Evolutionary conservation across 371 early-diverging fungal genomes (phyloP), one percentile per base, ranked within the genome.

Genomic region (Rhizopus microsporus): DNA sequence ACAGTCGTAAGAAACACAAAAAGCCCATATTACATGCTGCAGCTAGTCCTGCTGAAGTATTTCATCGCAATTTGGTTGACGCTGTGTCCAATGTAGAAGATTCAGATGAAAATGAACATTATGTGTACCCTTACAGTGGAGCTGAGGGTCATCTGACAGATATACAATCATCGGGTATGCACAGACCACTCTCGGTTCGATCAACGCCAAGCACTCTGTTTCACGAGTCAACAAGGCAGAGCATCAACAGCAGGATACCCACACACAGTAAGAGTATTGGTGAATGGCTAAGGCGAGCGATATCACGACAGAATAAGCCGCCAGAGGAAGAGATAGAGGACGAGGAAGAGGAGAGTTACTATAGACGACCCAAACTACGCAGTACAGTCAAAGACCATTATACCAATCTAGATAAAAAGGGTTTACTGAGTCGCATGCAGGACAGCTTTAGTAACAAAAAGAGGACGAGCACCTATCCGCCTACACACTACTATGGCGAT

Each of bases 51-150:
- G 60, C 79, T 7, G 75, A 75, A 65, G 68, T 73, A 17, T 78
- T 78, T 48, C 79, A 78, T 66, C 69, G 74, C 13, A 75, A 75
- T 48, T 44, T 78, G 3, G 69, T 75, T n/a, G 79, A 78, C 39
- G 79, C 79, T 15, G 72, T 78, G 13, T 75, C 72, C 3, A 78
- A 75, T 52, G 79, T 71, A 33, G 74, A 78, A 51, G 78, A 77
- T 52, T 77, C 78, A 15, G 78, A 77, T 56, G 78, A 77, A 61
- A 74, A 77, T 38, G 78, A 77, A 59, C 73, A 68, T 16, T 77
- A 77, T 54, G 75, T 77, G 5, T 77, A 77, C 48, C 72, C 78
- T 8, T 77, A 68, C 40, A 69, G 72, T 56, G 59, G 63, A 7
- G 61, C 60, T 33, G 56, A 67, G 8, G 51, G 29, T 29, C 46